A percentile compares a stretch with the other conserved stretches of the same genome.
phyloP scores from a whole-genome alignment of 306 rosid genomes.

The Biancaea sappan region DNA sequence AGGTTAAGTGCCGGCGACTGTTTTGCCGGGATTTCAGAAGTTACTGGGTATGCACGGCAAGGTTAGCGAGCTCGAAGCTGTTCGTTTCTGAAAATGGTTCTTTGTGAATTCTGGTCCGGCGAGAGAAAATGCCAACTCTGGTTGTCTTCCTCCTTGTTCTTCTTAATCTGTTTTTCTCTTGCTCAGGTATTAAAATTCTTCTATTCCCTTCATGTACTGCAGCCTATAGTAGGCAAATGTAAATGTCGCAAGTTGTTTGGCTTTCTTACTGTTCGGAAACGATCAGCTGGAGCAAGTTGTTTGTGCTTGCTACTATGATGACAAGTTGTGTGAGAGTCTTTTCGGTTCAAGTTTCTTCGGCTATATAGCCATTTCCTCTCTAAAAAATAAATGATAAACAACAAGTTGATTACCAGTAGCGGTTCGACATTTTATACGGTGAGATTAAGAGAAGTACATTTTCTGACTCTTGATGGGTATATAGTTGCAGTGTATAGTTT shows the following conservation, averaged over 20 bases:
- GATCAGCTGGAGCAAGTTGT: slow-evolving; percentile 6
- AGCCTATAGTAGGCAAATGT: not conserved
- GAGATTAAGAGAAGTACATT: not conserved
- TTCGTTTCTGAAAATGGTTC: slow-evolving; percentile 46
- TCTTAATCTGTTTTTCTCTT: slow-evolving; percentile 48
- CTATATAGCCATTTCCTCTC: not conserved
- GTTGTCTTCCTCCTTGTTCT: slow-evolving; percentile 44
- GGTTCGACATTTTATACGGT: not conserved
- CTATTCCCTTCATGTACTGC: not conserved
- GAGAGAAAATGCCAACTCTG: slow-evolving; percentile 63
- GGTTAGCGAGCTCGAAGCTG: slow-evolving; percentile 33
- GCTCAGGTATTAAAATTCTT: slow-evolving; percentile 53
- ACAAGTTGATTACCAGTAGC: not conserved
- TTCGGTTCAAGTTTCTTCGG: not conserved
- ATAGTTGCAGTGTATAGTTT: not conserved
- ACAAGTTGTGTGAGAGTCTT: not conserved
- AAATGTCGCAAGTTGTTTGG: not conserved
- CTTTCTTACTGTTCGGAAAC: not conserved
- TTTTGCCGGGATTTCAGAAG: slow-evolving; percentile 25
- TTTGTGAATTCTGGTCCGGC: slow-evolving; percentile 33
- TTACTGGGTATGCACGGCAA: slow-evolving; percentile 30
- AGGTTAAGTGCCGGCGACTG: slow-evolving; percentile 33
- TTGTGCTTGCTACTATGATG: not conserved
- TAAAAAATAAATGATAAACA: not conserved
- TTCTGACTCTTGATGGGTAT: not conserved